Evolutionary conservation across 768 basidiomycete genomes (phyloP).

Genomic region (Clitopilus hobsonii): DNA sequence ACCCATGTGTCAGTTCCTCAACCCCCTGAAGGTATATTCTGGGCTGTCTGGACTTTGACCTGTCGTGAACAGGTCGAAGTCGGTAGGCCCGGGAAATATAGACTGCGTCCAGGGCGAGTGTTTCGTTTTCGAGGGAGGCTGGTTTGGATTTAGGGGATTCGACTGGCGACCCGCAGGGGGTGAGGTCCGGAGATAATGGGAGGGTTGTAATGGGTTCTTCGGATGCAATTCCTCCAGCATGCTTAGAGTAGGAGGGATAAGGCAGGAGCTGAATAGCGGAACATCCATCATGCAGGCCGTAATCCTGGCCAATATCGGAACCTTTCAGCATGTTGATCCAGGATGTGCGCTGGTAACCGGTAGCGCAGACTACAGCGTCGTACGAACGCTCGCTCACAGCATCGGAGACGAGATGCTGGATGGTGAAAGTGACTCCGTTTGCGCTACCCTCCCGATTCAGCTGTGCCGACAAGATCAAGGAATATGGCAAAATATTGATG

Average conservation of each 20-base stretch:
- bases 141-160: conserved; percentile 18
- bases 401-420: conserved; percentile 33
- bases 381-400: conserved; percentile 28
- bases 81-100: conserved; percentile 38
- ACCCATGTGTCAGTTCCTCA: conserved; percentile 34
- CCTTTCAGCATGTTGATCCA: conserved; percentile 39
- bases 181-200: conserved; percentile 10
- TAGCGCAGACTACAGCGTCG: conserved; percentile 47
- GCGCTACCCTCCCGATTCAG: neutral
- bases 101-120: conserved; percentile 14
- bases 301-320: conserved; percentile 32
- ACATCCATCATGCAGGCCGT: conserved; percentile 24
- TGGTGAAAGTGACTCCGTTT: conserved; percentile 14
- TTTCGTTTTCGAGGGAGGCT: conserved; percentile 11
- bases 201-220: neutral
- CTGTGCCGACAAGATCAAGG: conserved; percentile 27
- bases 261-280: conserved; percentile 21
- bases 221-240: neutral
- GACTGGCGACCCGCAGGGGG: conserved; percentile 17
- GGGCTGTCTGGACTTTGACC: conserved; percentile 11
- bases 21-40: conserved; percentile 31
- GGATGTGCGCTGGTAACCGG: conserved; percentile 46
- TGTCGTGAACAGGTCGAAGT: conserved; percentile 25
- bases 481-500: conserved; percentile 33
- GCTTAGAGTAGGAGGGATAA: conserved; percentile 1